A percentile compares a stretch with the other conserved stretches of the same genome.
phyloP scores from a whole-genome alignment of 73 alveolate genomes.

The Tetrahymena malaccensis region DNA sequence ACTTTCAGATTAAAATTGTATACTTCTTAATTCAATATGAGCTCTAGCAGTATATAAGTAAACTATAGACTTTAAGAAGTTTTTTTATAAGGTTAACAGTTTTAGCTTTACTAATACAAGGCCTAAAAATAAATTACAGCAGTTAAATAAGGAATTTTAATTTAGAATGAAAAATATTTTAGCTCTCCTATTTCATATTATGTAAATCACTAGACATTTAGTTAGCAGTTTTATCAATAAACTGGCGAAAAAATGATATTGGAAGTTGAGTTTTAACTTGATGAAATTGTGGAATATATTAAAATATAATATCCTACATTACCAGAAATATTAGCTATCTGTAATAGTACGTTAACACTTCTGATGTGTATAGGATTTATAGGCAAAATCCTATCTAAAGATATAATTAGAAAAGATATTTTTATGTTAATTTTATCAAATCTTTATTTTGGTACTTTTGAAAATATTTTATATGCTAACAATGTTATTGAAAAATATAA shows the following conservation, averaged over 20 bases:
- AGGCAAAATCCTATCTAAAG: no score
- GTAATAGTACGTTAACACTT: background rate
- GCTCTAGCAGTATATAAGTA: no score
- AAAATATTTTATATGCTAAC: no score
- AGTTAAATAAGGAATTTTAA: background rate
- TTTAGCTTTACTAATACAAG: no score
- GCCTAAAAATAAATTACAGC: background rate
- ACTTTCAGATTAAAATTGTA: no score
- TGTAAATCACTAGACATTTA: no score
- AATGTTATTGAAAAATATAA: no score
- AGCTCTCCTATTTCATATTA: background rate
- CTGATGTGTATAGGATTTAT: background rate
- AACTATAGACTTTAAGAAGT: background rate
- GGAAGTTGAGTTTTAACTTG: background rate
- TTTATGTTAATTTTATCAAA: no score
- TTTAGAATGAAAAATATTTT: no score
- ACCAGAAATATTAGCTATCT: background rate
- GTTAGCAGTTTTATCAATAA: no score
- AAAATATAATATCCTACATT: background rate
- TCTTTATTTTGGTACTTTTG: background rate
- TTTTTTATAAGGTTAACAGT: background rate
- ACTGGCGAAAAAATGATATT: no score
- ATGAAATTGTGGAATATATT: background rate
- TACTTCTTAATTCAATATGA: no score
- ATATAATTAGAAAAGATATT: background rate